phyloP scores from a whole-genome alignment of 192 early-diverging fungal genomes.

The Mortierella antarctica region DNA sequence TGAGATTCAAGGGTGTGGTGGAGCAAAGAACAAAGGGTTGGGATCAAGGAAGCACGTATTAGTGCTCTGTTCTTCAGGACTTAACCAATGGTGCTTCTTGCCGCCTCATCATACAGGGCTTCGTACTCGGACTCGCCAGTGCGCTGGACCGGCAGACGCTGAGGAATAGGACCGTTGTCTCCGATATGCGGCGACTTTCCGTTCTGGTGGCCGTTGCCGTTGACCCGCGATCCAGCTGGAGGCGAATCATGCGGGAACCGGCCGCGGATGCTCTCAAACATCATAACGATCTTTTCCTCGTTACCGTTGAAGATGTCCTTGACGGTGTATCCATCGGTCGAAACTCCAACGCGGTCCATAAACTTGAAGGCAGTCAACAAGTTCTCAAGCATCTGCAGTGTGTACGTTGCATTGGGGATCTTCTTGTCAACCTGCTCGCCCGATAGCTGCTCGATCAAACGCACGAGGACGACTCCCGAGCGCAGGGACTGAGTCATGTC shows the following conservation, averaged over 20 bases:
- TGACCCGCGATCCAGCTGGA: slow-evolving; percentile 5
- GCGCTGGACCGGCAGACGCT: slow-evolving; percentile 17
- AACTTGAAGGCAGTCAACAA: slow-evolving; percentile 66
- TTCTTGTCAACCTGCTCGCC: slow-evolving; percentile 59
- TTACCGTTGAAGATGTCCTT: slow-evolving; percentile 61
- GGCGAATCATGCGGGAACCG: slow-evolving; percentile 26
- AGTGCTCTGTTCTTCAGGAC: too few species aligned
- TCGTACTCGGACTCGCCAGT: slow-evolving; percentile 39
- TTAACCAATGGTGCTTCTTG: slow-evolving; percentile 44
- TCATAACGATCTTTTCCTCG: slow-evolving; percentile 40
- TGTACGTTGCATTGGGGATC: slow-evolving; percentile 57
- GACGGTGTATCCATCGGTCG: slow-evolving; percentile 65
- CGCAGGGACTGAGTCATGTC: slow-evolving; percentile 60
- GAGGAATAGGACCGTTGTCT: neutral
- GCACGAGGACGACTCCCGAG: slow-evolving; percentile 61
- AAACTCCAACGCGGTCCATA: slow-evolving; percentile 65
- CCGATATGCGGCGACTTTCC: neutral
- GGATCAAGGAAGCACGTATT: too few species aligned
- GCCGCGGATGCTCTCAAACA: slow-evolving; percentile 41
- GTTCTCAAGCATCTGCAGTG: slow-evolving; percentile 63
- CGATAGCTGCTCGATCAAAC: slow-evolving; percentile 58
- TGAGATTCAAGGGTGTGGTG: too few species aligned
- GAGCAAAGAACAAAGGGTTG: too few species aligned
- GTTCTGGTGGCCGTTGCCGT: neutral
- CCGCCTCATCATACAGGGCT: slow-evolving; percentile 47